These are phyloP conservation scores for Ustilago nuda DNA, from an alignment of 1,284 basidiomycete species.

Conservation along the genomic window DNA sequence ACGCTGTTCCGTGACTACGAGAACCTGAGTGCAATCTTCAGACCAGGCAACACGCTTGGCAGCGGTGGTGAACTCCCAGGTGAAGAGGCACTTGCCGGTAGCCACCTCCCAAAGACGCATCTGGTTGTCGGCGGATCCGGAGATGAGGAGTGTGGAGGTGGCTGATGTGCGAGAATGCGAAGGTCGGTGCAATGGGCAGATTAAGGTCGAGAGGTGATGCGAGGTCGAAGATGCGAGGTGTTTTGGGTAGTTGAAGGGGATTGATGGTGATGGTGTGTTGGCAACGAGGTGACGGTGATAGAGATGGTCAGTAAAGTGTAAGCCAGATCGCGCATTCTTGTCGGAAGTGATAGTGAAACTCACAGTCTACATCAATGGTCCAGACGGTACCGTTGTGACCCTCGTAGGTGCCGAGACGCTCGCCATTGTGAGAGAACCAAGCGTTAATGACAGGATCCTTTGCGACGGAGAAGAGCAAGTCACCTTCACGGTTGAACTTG, in stretches of 20 bases:
- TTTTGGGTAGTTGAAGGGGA: not conserved
- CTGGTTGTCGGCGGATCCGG: slow-evolving; percentile 87
- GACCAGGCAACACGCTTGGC: slow-evolving; percentile 94
- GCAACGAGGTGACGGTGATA: not conserved
- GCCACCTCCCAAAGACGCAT: slow-evolving; percentile 91
- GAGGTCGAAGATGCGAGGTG: not conserved
- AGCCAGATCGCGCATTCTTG: not conserved
- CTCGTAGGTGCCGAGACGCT: slow-evolving; percentile 94
- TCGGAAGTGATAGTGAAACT: slow-evolving; percentile 1
- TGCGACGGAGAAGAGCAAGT: slow-evolving; percentile 93
- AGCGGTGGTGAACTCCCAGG: slow-evolving; percentile 97
- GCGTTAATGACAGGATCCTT: slow-evolving; percentile 96
- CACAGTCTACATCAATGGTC: slow-evolving; percentile 90
- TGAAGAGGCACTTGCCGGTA: slow-evolving; percentile 81
- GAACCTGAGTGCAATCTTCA: slow-evolving; percentile 75
- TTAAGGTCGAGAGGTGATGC: not conserved
- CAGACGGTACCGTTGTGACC: slow-evolving; percentile 97
- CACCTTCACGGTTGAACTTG: slow-evolving; percentile 89
- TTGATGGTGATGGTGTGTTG: not conserved
- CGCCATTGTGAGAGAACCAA: slow-evolving; percentile 99
- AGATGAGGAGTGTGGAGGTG: slow-evolving; percentile 85
- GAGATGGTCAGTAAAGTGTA: slow-evolving; percentile 1
- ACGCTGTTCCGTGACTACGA: slow-evolving; percentile 96
- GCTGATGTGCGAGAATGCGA: slow-evolving; percentile 72
- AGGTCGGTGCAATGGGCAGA: not conserved